Evolutionary conservation across 805 yeast species (phyloP), one percentile per base, ranked within the genome.

Genomic region (Wickerhamiella brachini): DNA sequence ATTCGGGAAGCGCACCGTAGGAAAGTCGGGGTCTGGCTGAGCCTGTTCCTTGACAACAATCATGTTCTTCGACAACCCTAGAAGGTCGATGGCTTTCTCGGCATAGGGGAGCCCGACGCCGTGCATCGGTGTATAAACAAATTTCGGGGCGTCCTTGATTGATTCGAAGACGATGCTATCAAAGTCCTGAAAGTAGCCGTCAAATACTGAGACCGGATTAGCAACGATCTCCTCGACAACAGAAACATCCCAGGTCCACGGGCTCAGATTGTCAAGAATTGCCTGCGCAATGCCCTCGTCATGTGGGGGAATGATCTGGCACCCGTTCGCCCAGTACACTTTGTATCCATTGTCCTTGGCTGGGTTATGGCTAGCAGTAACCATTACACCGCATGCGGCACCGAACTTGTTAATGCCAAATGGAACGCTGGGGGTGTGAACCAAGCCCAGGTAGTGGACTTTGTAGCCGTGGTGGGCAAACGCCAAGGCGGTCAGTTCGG

Each of bases 361-460:
- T 8, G 63, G 72, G 54, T 69, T 69, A 56, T 69, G 72, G 38
- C 66, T 61, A n/a, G 69, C 70, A 0, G 76, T 70, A 26, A 89
- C 78, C 96, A 89, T 89, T 1, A 90, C 83, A 21, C 97, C 98
- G 48, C 81, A 85, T 0, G 81, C 71, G 0, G 95, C 85, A 0
- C 66, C 56, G 51, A 68, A 73, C 26, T 69, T 60, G 55, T 84
- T 85, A 23, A 90, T 82, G 0, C 84, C 79, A 66, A 85, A 90
- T 1, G 98, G 97, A 1, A 90, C 97, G 64, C 87, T 67, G 1
- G 98, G 98, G 0, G 98, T 90, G 53, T 88, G 95, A n/a, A 68
- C 69, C 46, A 61, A 56, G 13, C 65, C 68, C 15, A 65, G 63
- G 18, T 63, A 59, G 64, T 77, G 78, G 1, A 90, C 95, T 48